phyloP scores from a whole-genome alignment of 164 flowering plant species.

The Pachysandra terminalis region DNA sequence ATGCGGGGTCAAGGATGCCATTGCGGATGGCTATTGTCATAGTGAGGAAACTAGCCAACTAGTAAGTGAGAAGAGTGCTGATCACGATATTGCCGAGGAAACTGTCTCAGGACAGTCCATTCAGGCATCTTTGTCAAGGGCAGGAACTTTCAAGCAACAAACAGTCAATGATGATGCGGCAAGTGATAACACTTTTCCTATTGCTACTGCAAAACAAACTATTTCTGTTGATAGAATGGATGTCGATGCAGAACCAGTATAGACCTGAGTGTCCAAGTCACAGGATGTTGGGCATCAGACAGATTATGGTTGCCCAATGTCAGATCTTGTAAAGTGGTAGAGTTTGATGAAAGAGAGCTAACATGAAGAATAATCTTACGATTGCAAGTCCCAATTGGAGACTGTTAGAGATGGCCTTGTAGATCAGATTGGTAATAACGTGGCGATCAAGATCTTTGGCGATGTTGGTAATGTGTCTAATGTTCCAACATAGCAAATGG shows the following conservation, averaged over 20 bases:
- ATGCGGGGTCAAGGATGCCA: not conserved
- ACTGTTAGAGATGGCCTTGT: not conserved
- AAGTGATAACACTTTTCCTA: not conserved
- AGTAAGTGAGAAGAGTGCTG: not conserved
- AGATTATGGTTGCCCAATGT: not conserved
- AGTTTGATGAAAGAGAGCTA: not conserved
- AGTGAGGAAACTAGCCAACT: not conserved
- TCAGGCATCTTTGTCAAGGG: not conserved
- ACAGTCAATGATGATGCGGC: not conserved
- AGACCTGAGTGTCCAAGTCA: not conserved
- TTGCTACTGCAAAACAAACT: not conserved
- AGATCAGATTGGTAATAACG: not conserved
- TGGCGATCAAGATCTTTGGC: not conserved
- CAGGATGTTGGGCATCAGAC: not conserved
- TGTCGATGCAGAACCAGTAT: not conserved
- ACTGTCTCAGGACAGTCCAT: not conserved
- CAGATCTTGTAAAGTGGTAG: not conserved
- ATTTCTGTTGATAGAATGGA: not conserved
- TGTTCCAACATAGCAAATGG: not conserved
- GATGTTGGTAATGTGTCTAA: not conserved
- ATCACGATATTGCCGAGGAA: not conserved
- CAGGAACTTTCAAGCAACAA: not conserved
- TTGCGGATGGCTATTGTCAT: not conserved
- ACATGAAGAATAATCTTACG: not conserved
- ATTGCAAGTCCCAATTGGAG: not conserved